phyloP scores from a whole-genome alignment of 495 filamentous ascomycete species.

The Penicillium roqueforti region DNA sequence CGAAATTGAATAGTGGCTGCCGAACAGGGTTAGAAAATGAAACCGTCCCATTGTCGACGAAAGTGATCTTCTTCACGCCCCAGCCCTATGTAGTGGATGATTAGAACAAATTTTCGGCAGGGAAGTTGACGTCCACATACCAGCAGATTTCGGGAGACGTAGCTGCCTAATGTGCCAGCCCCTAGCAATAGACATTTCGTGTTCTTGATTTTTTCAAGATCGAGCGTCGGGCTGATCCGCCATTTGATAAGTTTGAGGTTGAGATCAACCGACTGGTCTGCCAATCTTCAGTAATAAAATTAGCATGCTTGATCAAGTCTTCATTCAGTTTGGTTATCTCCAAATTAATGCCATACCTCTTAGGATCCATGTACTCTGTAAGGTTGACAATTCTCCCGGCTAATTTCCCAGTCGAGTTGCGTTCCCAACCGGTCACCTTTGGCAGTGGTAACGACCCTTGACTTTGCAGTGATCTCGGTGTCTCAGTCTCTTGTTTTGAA shows the following conservation, averaged over 20 bases:
- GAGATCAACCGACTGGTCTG: slow-evolving; percentile 94
- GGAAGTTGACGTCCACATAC: slow-evolving; percentile 25
- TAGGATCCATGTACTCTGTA: slow-evolving; percentile 87
- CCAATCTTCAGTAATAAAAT: slow-evolving; percentile 48
- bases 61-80: slow-evolving; percentile 95
- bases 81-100: slow-evolving; percentile 54
- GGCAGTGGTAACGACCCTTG: slow-evolving; percentile 52
- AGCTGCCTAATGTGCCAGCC: slow-evolving; percentile 89
- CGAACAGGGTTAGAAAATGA: slow-evolving; percentile 98
- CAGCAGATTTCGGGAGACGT: slow-evolving; percentile 85
- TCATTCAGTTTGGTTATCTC: background rate
- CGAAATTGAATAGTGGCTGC: slow-evolving; percentile 85
- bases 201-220: slow-evolving; percentile 83
- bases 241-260: slow-evolving; percentile 99
- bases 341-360: slow-evolving; percentile 38
- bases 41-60: slow-evolving; percentile 89
- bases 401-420: slow-evolving; percentile 70
- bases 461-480: slow-evolving; percentile 26
- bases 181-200: slow-evolving; percentile 93
- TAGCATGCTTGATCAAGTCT: background rate
- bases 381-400: slow-evolving; percentile 72
- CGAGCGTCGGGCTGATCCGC: slow-evolving; percentile 82
- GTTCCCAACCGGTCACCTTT: slow-evolving; percentile 93
- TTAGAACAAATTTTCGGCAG: background rate
- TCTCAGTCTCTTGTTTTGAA: slow-evolving; percentile 14